Evolutionary conservation across 2,329 filamentous ascomycete genomes (phyloP), one percentile per base, ranked within the genome.

Genomic region (Monosporascus sp.): DNA sequence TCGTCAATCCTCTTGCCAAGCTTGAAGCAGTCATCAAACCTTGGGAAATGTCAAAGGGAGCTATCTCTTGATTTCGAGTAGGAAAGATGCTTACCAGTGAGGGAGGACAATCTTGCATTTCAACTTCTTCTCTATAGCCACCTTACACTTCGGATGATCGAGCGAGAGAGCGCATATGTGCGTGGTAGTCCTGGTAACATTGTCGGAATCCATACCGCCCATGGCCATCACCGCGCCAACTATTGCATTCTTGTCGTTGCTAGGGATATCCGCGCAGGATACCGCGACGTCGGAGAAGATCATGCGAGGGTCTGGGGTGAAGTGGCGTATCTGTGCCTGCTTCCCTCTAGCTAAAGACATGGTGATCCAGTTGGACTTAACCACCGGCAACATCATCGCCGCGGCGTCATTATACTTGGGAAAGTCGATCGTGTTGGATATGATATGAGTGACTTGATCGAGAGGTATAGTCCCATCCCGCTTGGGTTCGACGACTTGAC

Each of bases 21-120:
- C 70, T 89, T 94, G 61, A 99, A 82, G 71, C 94, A 99, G 68
- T 97, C 93, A 63, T 97, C 93, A 66, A 99, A 97, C 91, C 89
- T 92, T 57, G 38, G 24, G 11, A 8, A 37, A 27, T n/a, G 53
- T 69, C 58, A 72, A 63, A 49, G 31, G 31, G 31, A 56, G 44
- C 44, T 38, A 45, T 17, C 14, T n/a, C 27, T 31, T 37, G 9
- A 6, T 48, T 38, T 48, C 41, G 19, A 11, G 38, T 52, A 56
- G 9, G 9, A 44, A 3, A 19, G 14, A 48, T 7, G 58, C 77
- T 64, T 74, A 91, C 90, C 94, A 97, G 67, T 97, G 94, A 38
- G 94, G 94, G 50, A 99, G 77, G 19, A 99, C 89, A 55, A 97
- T 87, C 70, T 91, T 92, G 70, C 84, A 84, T 52, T 84, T 84